A percentile compares a stretch with the other conserved stretches of the same genome.
Conservation (phyloP, 169 alveolate species). For the Plasmodium falciparum region DNA sequence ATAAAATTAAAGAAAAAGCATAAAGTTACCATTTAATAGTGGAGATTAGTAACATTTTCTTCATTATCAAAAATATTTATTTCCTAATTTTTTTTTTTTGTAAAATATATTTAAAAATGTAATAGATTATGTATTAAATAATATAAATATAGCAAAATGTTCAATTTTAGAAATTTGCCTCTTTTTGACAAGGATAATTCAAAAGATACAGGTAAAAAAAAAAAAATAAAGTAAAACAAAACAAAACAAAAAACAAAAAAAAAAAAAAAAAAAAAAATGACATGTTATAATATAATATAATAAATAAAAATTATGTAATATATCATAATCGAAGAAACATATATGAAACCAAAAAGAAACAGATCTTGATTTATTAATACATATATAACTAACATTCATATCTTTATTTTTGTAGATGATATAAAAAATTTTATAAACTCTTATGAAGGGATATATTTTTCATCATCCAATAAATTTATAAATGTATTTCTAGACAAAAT, state of each 20-base stretch:
- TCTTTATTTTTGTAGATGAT: conserved; percentile 31
- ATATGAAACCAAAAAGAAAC: too few relatives aligned
- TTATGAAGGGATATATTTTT: conserved; percentile 60
- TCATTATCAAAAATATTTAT: too few relatives aligned
- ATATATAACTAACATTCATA: not conserved
- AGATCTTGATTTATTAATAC: not conserved
- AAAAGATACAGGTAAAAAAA: conserved; percentile 52
- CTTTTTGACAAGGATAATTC: conserved; percentile 53
- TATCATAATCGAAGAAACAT: not conserved
- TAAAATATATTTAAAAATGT: too few relatives aligned
- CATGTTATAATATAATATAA: too few relatives aligned
- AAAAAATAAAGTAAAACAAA: conserved; percentile 2
- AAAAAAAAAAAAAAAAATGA: too few relatives aligned
- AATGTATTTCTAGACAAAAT: conserved; percentile 67
- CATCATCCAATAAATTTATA: conserved; percentile 43
- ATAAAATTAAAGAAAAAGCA: too few relatives aligned
- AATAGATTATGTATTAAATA: too few relatives aligned
- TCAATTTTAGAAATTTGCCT: conserved; percentile 49
- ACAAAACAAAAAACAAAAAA: conserved; percentile 2
- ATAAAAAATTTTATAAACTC: conserved; percentile 41
- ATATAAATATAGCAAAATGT: conserved; percentile 23
- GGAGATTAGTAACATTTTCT: too few relatives aligned
- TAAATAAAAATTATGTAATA: not conserved
- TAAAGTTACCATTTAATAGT: too few relatives aligned
- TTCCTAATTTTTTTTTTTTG: too few relatives aligned